Conservation (phyloP, 768 basidiomycete species). For the Neoboletus magnificus region DNA sequence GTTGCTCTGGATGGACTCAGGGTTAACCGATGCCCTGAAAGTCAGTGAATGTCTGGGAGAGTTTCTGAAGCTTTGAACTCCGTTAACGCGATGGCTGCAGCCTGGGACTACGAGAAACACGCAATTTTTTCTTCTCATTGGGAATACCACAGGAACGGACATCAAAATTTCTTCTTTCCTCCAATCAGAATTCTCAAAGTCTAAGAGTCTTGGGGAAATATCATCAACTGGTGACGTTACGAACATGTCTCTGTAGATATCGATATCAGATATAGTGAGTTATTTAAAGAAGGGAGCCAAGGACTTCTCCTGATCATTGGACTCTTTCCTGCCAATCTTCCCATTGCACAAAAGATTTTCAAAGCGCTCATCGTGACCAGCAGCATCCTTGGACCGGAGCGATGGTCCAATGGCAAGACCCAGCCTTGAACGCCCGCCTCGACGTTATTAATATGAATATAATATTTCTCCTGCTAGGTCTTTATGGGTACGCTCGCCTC, state of each 20-base stretch:
- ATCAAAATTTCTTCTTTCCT: background rate
- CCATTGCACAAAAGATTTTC: background rate
- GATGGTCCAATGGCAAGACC: conserved; percentile 23
- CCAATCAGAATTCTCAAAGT: background rate
- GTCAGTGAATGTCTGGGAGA: background rate
- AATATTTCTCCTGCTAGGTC: conserved; percentile 15
- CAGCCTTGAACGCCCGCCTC: conserved; percentile 4
- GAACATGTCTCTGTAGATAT: background rate
- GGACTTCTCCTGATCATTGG: background rate
- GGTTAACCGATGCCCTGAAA: background rate
- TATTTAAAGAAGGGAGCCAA: background rate
- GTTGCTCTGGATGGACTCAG: background rate
- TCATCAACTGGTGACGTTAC: background rate
- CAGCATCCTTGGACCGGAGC: background rate
- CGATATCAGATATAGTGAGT: background rate
- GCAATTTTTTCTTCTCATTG: background rate
- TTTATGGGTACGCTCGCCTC: conserved; percentile 21
- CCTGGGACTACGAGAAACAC: background rate
- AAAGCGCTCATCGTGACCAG: background rate
- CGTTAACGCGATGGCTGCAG: background rate
- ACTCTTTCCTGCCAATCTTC: background rate
- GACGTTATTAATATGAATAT: background rate
- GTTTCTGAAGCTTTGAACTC: background rate
- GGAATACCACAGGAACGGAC: background rate
- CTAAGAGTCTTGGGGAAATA: background rate